These are phyloP conservation scores for Porogramme epimiltina DNA, from an alignment of 1,284 basidiomycete species.

Conservation along the genomic window DNA sequence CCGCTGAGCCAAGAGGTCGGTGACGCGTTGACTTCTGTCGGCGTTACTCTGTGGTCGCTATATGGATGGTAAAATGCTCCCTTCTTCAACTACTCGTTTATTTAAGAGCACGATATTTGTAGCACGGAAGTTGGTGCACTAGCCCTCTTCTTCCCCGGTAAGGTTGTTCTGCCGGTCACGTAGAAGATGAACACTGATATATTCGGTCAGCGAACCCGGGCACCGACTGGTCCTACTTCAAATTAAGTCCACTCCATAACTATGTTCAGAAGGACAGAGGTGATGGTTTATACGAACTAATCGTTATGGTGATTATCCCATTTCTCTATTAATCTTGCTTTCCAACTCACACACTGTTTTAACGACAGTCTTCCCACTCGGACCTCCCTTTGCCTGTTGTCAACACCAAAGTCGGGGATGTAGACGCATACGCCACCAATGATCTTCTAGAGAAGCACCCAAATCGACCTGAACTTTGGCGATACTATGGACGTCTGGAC, in stretches of 20 bases:
- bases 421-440: constrained; percentile 33
- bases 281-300: constrained; percentile 21
- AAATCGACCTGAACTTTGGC: constrained; percentile 41
- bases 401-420: constrained; percentile 31
- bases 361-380: constrained; percentile 4
- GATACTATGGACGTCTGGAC: constrained; percentile 45
- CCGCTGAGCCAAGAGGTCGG: constrained; percentile 30
- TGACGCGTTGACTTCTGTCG: constrained; percentile 24
- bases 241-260: constrained; percentile 1
- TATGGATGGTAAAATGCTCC: constrained; percentile 29
- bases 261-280: constrained; percentile 17
- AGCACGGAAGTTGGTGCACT: constrained; percentile 26
- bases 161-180: background rate
- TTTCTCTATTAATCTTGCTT: background rate
- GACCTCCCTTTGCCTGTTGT: constrained; percentile 22
- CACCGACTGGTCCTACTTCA: constrained; percentile 26
- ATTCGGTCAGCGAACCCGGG: constrained; percentile 12
- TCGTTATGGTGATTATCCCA: constrained; percentile 19
- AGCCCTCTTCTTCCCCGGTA: constrained; percentile 15
- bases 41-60: constrained; percentile 22
- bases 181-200: too few species aligned
- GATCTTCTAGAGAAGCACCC: constrained; percentile 49
- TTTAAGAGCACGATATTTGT: background rate
- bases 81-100: too few species aligned
- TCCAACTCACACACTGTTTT: too few species aligned